A percentile compares a stretch with the other conserved stretches of the same genome.
Evolutionary conservation across 257 asterid species (phyloP).

Genomic region (Nicotiana tabacum): DNA sequence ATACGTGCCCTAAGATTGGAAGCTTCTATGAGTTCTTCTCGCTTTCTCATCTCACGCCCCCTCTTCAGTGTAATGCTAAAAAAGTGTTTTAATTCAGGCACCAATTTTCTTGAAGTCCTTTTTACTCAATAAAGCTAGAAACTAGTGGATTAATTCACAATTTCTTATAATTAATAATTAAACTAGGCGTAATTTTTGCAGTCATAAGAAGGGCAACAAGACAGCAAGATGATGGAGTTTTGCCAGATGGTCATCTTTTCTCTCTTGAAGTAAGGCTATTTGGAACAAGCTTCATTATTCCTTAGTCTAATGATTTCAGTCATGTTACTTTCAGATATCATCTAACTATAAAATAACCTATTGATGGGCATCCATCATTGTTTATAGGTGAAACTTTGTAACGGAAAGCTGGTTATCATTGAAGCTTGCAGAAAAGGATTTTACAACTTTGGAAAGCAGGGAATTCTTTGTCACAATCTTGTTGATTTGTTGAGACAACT

Average conservation of each 20-base stretch:
- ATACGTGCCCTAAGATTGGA: constrained; percentile 77
- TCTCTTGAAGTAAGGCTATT: constrained; percentile 65
- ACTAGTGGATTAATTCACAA: too few species aligned
- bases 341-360: background rate
- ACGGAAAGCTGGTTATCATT: constrained; percentile 59
- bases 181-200: constrained; percentile 24
- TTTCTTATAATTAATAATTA: background rate
- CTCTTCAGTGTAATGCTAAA: constrained; percentile 65
- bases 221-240: constrained; percentile 38
- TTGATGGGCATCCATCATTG: constrained; percentile 12
- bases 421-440: constrained; percentile 89
- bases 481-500: constrained; percentile 90
- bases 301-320: background rate
- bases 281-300: background rate
- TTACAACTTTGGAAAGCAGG: constrained; percentile 69
- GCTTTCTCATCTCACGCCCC: constrained; percentile 95
- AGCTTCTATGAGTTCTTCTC: constrained; percentile 96
- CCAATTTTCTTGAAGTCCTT: too few species aligned
- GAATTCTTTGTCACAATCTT: constrained; percentile 76
- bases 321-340: background rate
- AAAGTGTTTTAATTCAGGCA: too few species aligned
- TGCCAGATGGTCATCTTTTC: constrained; percentile 63
- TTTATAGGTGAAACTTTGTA: constrained; percentile 83
- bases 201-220: constrained; percentile 61
- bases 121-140: too few species aligned